Base-by-base conservation (phyloP, 805 yeast genomes). In the Nakazawaea pomicola region DNA sequence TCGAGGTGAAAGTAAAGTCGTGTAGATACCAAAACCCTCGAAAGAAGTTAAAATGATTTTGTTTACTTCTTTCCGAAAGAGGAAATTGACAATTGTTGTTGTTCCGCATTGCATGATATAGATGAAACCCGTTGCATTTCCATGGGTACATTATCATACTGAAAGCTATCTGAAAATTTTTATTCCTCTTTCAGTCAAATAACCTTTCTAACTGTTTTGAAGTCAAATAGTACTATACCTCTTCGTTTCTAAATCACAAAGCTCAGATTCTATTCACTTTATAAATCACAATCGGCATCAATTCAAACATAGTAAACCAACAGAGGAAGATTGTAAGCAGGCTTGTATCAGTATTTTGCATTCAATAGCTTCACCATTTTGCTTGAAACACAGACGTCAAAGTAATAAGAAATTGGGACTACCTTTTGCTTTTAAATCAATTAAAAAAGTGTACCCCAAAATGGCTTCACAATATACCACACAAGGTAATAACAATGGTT, bases 31-130 rank as follows among this genome's bases (percentile, higher is more conserved):
- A 15, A 35, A 35, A 14, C 11, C 15, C 11, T 6, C n/a, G 10
- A 29, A 34, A 9, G 12, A 4, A 44, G 24, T 20, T 15, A 15
- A 29, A 27, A 41, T 48, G 47, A 42, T 41, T 49, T 41, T 56
- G 51, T 56, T 56, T 55, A 56, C 50, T 41, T 40, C 42, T 53
- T 50, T 15, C 60, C 55, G 21, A 41, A 54, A 43, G 28, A 25
- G 57, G 59, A 39, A 57, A 51, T 36, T 3, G 6, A 5, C 18
- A 12, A 17, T 23, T 9, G 10, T 11, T 5, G 6, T 35, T 18
- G 20, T 28, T 6, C 31, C 24, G 38, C 38, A 35, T 35, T 35
- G 38, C 38, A 35, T 35, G 38, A 14, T 19, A 27, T 10, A 16
- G 24, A 25, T 21, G 27, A 34, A 34, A 23, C 18, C 33, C n/a